These are phyloP conservation scores for Saturnispora gosingensis DNA, from an alignment of 805 yeast species.

Conservation along the genomic window DNA sequence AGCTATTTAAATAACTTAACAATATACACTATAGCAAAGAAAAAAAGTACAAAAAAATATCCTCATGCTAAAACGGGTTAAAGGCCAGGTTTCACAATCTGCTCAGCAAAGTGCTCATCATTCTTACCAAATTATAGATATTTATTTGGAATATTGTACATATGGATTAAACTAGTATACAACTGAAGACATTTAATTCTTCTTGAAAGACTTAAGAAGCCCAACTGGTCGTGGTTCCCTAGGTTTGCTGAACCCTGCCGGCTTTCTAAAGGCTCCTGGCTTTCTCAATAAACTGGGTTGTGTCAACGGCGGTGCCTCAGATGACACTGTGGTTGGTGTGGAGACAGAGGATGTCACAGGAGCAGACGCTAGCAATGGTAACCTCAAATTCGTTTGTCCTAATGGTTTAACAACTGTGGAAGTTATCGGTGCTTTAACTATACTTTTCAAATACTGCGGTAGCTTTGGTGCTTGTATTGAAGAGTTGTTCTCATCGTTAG, in stretches of 20 bases:
- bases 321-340: background rate
- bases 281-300: slow-evolving; percentile 19
- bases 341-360: background rate
- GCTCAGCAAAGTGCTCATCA: background rate
- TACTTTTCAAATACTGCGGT: slow-evolving; percentile 8
- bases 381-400: background rate
- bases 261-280: slow-evolving; percentile 29
- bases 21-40: background rate
- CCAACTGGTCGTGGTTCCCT: background rate
- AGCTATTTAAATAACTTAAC: background rate
- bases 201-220: background rate
- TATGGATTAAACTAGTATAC: background rate
- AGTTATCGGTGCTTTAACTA: slow-evolving; percentile 4
- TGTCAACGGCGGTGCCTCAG: background rate
- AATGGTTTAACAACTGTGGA: slow-evolving; percentile 7
- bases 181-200: background rate
- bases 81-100: background rate
- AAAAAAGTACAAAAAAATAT: background rate
- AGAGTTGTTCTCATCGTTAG: slow-evolving; percentile 1
- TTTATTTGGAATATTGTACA: background rate
- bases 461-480: slow-evolving; percentile 10
- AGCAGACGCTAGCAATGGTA: background rate
- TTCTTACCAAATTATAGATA: background rate
- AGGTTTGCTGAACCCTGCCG: slow-evolving; percentile 12
- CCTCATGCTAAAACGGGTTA: background rate